phyloP scores from a whole-genome alignment of 768 basidiomycete species.

The Amanita molliuscula region DNA sequence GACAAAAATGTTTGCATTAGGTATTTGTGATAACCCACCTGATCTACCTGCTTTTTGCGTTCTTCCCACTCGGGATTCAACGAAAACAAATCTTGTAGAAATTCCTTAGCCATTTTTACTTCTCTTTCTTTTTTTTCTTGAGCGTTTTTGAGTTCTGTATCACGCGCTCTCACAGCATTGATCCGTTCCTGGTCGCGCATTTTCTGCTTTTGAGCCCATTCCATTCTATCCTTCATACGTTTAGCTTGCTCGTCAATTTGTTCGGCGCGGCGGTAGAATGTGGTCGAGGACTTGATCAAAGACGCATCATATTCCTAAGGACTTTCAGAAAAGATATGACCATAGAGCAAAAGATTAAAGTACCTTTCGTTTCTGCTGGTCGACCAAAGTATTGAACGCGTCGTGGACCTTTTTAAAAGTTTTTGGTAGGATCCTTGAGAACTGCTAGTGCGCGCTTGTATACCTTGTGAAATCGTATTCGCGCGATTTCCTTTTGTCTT shows the following conservation, averaged over 20 bases:
- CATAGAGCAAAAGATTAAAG: conserved; percentile 7
- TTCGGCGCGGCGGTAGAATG: neutral
- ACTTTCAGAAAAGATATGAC: neutral
- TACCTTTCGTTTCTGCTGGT: conserved; percentile 46
- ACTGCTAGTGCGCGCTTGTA: neutral
- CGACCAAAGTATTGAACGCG: conserved; percentile 50
- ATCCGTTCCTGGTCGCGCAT: conserved; percentile 42
- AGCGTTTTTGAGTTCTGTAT: conserved; percentile 25
- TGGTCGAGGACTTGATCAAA: conserved; percentile 9
- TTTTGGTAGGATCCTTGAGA: neutral
- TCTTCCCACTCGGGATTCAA: conserved; percentile 54
- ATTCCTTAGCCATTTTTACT: conserved; percentile 35
- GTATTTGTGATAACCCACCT: conserved; percentile 23
- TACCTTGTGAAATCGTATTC: conserved; percentile 53
- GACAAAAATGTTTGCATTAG: neutral
- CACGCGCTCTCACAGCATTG: conserved; percentile 22
- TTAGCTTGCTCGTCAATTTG: conserved; percentile 9
- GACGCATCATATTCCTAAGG: conserved; percentile 38
- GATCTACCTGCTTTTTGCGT: conserved; percentile 38
- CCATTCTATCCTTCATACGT: conserved; percentile 38
- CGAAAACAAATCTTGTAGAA: conserved; percentile 44
- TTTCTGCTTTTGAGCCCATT: conserved; percentile 42
- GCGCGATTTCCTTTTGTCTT: conserved; percentile 41
- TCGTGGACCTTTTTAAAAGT: conserved; percentile 38
- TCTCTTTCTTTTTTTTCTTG: conserved; percentile 21